phyloP scores from a whole-genome alignment of 2,329 filamentous ascomycete species.

The Ascochyta clinopodiicola region DNA sequence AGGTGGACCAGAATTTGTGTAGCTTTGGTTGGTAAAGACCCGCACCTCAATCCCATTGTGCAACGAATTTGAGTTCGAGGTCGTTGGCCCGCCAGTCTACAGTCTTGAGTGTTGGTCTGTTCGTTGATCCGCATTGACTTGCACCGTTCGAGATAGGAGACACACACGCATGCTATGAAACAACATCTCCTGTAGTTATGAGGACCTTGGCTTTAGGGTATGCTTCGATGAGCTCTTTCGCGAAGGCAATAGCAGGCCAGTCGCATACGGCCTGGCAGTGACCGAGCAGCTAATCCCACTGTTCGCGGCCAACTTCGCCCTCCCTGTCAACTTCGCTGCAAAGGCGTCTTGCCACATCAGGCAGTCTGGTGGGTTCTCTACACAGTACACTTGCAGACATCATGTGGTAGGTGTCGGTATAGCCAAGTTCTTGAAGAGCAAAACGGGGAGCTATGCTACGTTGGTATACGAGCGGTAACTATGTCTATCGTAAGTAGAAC shows the following conservation, averaged over 20 bases:
- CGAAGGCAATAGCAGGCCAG: slow-evolving; percentile 38
- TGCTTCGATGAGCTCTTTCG: slow-evolving; percentile 39
- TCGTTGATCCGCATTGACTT: background rate
- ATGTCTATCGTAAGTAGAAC: background rate
- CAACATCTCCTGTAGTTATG: slow-evolving; percentile 33
- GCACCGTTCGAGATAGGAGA: background rate
- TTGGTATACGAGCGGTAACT: background rate
- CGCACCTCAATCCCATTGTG: slow-evolving; percentile 68
- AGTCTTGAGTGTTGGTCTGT: slow-evolving; percentile 67
- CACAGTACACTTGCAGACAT: slow-evolving; percentile 66
- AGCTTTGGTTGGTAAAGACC: slow-evolving; percentile 74
- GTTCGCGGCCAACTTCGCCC: slow-evolving; percentile 63
- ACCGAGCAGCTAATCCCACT: slow-evolving; percentile 58
- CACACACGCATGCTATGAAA: slow-evolving; percentile 39
- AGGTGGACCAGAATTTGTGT: slow-evolving; percentile 71
- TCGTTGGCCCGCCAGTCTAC: slow-evolving; percentile 72
- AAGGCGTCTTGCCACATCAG: slow-evolving; percentile 75
- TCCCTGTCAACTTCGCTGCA: slow-evolving; percentile 66
- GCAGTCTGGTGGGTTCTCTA: slow-evolving; percentile 70
- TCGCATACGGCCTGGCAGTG: slow-evolving; percentile 49
- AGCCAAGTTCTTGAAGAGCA: slow-evolving; percentile 71
- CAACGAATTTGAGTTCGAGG: slow-evolving; percentile 63
- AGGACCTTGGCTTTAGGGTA: slow-evolving; percentile 47
- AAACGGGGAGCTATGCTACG: slow-evolving; percentile 57
- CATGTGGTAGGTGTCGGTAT: slow-evolving; percentile 48